These are phyloP conservation scores for Jaltomata sinuosa DNA, from an alignment of 257 asterid species.

Conservation along the genomic window DNA sequence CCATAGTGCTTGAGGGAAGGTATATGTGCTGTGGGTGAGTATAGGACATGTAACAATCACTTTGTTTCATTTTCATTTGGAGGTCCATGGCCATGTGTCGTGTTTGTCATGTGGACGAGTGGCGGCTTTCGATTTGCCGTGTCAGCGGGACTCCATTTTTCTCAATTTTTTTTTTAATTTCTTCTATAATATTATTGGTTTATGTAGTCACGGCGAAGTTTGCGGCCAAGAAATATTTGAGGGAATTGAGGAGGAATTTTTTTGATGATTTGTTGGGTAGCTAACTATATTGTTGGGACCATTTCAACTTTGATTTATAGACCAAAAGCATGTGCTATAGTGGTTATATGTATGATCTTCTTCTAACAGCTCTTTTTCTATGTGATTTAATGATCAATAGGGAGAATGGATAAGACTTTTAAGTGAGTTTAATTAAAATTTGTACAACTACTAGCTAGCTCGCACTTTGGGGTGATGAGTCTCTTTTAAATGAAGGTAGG, in stretches of 20 bases:
- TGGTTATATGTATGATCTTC: constrained; percentile 7
- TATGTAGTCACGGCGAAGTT: constrained; percentile 15
- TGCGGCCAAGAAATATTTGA: constrained; percentile 12
- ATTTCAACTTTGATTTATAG: constrained; percentile 30
- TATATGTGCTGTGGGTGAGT: neutral
- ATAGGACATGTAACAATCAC: constrained; percentile 18
- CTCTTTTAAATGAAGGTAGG: neutral
- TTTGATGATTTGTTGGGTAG: neutral
- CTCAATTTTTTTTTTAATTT: neutral
- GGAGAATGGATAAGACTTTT: neutral
- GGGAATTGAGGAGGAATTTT: neutral
- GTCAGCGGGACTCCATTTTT: neutral
- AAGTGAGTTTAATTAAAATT: neutral
- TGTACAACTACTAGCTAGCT: neutral
- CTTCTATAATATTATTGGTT: neutral
- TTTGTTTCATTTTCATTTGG: neutral
- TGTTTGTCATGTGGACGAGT: neutral
- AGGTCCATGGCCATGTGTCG: constrained; percentile 20
- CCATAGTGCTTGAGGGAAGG: neutral
- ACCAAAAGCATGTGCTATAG: constrained; percentile 40
- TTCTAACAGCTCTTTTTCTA: constrained; percentile 16
- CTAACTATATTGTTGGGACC: constrained; percentile 3
- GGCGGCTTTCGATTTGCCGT: constrained; percentile 26
- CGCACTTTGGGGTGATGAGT: neutral
- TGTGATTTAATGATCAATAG: constrained; percentile 1